Conservation (phyloP, 1,139 yeast genomes). For the Candida tunisiensis region DNA sequence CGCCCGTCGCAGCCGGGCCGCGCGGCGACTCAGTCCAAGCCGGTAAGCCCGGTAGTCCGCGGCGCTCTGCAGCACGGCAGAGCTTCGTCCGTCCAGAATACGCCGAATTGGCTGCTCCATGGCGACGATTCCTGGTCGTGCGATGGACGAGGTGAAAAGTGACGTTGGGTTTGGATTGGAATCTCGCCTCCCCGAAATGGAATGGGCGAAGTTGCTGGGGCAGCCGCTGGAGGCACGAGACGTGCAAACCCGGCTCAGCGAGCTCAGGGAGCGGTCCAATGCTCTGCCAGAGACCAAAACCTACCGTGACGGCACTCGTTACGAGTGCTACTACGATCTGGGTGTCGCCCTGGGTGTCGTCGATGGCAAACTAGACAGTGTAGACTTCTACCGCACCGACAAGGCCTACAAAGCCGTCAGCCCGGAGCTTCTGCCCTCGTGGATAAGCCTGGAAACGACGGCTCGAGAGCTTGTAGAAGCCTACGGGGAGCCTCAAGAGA, state of each 20-base stretch:
- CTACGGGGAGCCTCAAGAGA: not conserved
- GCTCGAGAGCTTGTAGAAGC: not conserved
- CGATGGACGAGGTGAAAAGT: too few species aligned
- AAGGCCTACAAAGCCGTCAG: not conserved
- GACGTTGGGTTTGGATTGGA: too few species aligned
- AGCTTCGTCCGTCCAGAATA: not conserved
- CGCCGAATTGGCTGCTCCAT: not conserved
- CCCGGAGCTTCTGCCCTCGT: not conserved
- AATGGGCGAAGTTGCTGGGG: not conserved
- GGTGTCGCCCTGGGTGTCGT: not conserved
- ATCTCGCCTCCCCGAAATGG: too few species aligned
- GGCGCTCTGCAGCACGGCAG: conserved; percentile 25
- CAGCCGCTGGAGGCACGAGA: not conserved
- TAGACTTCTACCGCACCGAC: not conserved
- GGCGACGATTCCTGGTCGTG: too few species aligned
- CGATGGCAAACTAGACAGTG: not conserved
- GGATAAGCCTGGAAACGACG: not conserved
- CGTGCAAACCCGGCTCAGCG: not conserved
- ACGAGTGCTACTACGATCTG: not conserved
- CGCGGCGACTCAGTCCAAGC: conserved; percentile 20
- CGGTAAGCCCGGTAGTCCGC: conserved; percentile 19
- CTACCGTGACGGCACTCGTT: not conserved
- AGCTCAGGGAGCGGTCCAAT: not conserved
- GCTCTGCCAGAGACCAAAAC: not conserved
- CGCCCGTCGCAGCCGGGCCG: conserved; percentile 40